Evolutionary conservation across 495 filamentous ascomycete species (phyloP).

Genomic region (Thermochaetoides thermophila): DNA sequence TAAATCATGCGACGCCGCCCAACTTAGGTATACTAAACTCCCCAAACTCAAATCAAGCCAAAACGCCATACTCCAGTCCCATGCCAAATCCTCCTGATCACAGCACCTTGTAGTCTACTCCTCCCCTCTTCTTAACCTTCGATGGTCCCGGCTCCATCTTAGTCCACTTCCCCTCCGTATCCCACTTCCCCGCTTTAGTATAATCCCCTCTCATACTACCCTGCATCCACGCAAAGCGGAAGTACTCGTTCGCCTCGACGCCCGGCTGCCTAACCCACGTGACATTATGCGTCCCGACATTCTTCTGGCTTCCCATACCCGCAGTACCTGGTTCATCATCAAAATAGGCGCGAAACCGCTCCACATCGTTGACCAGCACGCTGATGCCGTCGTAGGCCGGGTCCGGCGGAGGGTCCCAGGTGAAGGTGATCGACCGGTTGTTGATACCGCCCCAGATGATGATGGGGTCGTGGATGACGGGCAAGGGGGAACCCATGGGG

Average conservation of each 20-base stretch:
- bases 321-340: conserved; percentile 32
- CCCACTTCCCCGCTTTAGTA: conserved; percentile 69
- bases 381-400: conserved; percentile 66
- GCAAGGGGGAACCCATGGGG: conserved; percentile 49
- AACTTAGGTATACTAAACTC: no score
- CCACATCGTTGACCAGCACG: conserved; percentile 87
- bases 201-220: conserved; percentile 59
- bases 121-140: conserved; percentile 16
- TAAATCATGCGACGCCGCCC: no score
- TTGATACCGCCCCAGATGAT: no score
- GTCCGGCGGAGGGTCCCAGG: conserved; percentile 37
- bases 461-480: conserved; percentile 38
- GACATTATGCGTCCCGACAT: no score
- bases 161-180: conserved; percentile 51
- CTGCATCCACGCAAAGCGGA: conserved; percentile 68
- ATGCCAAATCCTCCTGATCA: no score
- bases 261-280: conserved; percentile 32
- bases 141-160: conserved; percentile 36
- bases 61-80: no score
- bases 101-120: no score
- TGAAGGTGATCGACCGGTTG: conserved; percentile 35
- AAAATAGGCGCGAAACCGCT: conserved; percentile 54
- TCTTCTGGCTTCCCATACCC: no score
- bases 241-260: conserved; percentile 48
- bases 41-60: no score